These are phyloP conservation scores for Pueraria montana DNA, from an alignment of 306 rosid species.

Conservation along the genomic window DNA sequence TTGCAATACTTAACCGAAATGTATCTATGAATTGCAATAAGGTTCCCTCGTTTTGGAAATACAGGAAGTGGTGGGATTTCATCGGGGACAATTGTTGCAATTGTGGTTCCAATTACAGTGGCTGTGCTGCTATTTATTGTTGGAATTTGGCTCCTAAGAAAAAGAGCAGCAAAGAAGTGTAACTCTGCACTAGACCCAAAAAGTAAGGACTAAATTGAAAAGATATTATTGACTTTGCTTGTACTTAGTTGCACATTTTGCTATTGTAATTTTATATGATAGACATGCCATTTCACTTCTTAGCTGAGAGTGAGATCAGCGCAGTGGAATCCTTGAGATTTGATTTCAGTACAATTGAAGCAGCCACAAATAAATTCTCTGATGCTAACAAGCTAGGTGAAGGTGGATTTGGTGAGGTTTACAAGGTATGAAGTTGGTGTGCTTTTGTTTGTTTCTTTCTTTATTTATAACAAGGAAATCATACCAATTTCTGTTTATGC, in stretches of 20 bases:
- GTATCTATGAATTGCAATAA: not conserved
- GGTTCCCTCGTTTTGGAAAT: not conserved
- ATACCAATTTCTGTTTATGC: not conserved
- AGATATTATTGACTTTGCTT: not conserved
- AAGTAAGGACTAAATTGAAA: constrained; percentile 30
- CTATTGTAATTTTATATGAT: constrained; percentile 14
- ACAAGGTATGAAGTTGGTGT: constrained; percentile 55
- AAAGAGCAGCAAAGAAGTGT: constrained; percentile 39
- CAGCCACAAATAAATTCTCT: constrained; percentile 59
- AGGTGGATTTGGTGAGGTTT: constrained; percentile 70
- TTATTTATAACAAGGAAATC: not conserved
- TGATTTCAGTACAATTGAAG: constrained; percentile 52
- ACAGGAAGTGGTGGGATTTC: constrained; percentile 51
- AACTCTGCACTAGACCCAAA: constrained; percentile 30
- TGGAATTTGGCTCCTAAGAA: constrained; percentile 45
- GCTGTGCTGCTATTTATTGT: constrained; percentile 26
- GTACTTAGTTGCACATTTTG: constrained; percentile 13
- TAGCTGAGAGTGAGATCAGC: constrained; percentile 40
- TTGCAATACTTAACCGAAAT: not conserved
- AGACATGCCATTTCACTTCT: not conserved
- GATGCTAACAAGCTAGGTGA: constrained; percentile 57
- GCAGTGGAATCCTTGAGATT: constrained; percentile 52
- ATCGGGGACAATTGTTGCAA: constrained; percentile 44
- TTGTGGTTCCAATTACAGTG: constrained; percentile 51
- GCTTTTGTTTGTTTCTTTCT: constrained; percentile 39